phyloP scores from a whole-genome alignment of 1,284 basidiomycete genomes.

The Anthracocystis panici-leucophaei region DNA sequence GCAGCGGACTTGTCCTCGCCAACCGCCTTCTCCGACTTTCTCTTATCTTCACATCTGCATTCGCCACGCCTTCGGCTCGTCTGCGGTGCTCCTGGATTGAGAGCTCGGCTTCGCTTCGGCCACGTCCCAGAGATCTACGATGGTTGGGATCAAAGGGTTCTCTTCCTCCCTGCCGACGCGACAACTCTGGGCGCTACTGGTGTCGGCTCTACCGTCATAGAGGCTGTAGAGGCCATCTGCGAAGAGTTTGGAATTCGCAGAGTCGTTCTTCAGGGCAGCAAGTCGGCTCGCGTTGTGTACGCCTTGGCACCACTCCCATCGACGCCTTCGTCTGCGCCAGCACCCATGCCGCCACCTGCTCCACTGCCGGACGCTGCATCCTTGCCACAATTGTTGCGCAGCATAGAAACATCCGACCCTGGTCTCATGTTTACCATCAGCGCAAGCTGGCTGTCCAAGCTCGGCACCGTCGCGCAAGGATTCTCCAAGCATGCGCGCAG shows the following conservation, averaged over 20 bases:
- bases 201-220: constrained; percentile 34
- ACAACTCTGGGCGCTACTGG: constrained; percentile 31
- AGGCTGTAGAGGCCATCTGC: constrained; percentile 72
- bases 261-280: constrained; percentile 69
- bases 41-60: constrained; percentile 79
- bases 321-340: constrained; percentile 33
- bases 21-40: constrained; percentile 75
- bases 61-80: constrained; percentile 78
- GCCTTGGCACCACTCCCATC: constrained; percentile 44
- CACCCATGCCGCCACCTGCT: constrained; percentile 53
- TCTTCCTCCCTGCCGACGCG: constrained; percentile 53
- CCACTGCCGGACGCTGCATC: constrained; percentile 32
- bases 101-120: constrained; percentile 75
- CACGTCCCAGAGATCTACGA: constrained; percentile 84
- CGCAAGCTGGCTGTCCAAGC: constrained; percentile 65
- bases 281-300: constrained; percentile 68
- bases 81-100: constrained; percentile 74
- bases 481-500: constrained; percentile 60
- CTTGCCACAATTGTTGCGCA: constrained; percentile 34
- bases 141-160: constrained; percentile 51
- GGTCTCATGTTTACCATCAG: constrained; percentile 65
- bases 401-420: constrained; percentile 25
- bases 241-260: constrained; percentile 80
- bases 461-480: constrained; percentile 67
- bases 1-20: constrained; percentile 74